A percentile compares a stretch with the other conserved stretches of the same genome.
Conservation (phyloP, 2,329 filamentous ascomycete species). For the Xylariaceae sp. region DNA sequence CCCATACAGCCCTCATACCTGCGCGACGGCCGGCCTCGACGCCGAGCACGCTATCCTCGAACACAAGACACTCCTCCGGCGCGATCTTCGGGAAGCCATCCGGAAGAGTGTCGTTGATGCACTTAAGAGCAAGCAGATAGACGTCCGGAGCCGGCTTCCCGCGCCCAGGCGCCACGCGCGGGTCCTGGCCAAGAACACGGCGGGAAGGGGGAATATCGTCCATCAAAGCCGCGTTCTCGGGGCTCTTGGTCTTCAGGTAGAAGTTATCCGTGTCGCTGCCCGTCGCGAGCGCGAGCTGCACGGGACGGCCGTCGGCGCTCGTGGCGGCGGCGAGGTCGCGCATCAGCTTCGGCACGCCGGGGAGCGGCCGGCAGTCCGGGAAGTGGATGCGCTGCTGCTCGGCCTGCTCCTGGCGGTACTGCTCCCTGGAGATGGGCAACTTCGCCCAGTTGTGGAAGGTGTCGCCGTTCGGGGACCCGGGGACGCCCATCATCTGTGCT, state of each 20-base stretch:
- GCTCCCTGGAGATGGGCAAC: conserved; percentile 59
- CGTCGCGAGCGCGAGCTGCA: conserved; percentile 62
- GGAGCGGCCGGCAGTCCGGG: conserved; percentile 55
- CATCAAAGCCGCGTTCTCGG: conserved; percentile 29
- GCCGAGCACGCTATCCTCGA: conserved; percentile 69
- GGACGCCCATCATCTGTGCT: conserved; percentile 66
- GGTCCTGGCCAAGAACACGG: conserved; percentile 62
- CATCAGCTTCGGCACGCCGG: conserved; percentile 58
- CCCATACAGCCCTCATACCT: conserved; percentile 71
- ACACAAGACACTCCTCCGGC: conserved; percentile 67
- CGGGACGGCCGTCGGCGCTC: conserved; percentile 20
- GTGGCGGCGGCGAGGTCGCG: conserved; percentile 36
- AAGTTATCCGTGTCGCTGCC: conserved; percentile 57
- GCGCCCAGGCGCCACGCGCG: conserved; percentile 48
- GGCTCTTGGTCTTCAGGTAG: conserved; percentile 52
- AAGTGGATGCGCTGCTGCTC: conserved; percentile 56
- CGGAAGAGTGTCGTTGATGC: conserved; percentile 55
- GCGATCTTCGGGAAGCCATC: conserved; percentile 46
- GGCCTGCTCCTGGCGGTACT: conserved; percentile 50
- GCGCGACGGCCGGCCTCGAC: conserved; percentile 67
- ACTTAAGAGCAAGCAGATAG: conserved; percentile 62
- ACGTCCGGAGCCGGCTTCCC: conserved; percentile 73
- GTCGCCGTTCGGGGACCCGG: conserved; percentile 34
- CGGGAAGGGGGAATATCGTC: conserved; percentile 48
- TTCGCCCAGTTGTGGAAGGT: conserved; percentile 59